Percentiles rank a stretch among this genome's conserved stretches.
Conservation (phyloP, 768 basidiomycete species). For the Gloeostereum incarnatum region DNA sequence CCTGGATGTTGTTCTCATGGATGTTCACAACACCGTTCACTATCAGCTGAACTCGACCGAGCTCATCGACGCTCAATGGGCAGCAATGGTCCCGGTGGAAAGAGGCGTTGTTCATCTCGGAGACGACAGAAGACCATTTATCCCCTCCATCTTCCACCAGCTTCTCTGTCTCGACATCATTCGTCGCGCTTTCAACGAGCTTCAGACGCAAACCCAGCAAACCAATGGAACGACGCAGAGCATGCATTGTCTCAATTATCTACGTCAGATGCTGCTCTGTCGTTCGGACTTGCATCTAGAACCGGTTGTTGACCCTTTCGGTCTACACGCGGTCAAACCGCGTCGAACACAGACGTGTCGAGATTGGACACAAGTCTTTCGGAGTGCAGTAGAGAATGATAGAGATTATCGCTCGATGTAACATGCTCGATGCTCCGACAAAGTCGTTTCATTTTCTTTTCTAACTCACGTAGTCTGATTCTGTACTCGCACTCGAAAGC, state of each 20-base stretch:
- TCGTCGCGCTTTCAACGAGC: background rate
- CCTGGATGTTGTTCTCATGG: background rate
- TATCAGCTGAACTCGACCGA: conserved; percentile 1
- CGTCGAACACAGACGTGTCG: too few relatives aligned
- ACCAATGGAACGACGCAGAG: background rate
- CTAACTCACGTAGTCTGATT: too few relatives aligned
- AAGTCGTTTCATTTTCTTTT: too few relatives aligned
- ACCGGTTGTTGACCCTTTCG: too few relatives aligned
- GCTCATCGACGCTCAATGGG: conserved; percentile 1
- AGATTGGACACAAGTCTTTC: too few relatives aligned
- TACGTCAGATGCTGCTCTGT: conserved; percentile 6
- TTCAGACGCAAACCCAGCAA: background rate
- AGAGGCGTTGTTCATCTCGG: conserved; percentile 5
- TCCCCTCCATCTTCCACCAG: conserved; percentile 17
- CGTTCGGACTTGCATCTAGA: background rate
- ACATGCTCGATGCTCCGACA: too few relatives aligned
- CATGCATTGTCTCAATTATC: conserved; percentile 4
- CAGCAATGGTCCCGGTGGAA: background rate
- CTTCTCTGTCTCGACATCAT: conserved; percentile 16
- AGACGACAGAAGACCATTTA: conserved; percentile 14
- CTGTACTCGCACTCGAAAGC: too few relatives aligned
- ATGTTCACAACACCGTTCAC: conserved; percentile 1
- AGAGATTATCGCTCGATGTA: too few relatives aligned
- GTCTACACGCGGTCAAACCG: too few relatives aligned
- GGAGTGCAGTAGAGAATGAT: too few relatives aligned